Evolutionary conservation across 495 filamentous ascomycete genomes (phyloP).

Genomic region (Staphylotrichum tortipilum): DNA sequence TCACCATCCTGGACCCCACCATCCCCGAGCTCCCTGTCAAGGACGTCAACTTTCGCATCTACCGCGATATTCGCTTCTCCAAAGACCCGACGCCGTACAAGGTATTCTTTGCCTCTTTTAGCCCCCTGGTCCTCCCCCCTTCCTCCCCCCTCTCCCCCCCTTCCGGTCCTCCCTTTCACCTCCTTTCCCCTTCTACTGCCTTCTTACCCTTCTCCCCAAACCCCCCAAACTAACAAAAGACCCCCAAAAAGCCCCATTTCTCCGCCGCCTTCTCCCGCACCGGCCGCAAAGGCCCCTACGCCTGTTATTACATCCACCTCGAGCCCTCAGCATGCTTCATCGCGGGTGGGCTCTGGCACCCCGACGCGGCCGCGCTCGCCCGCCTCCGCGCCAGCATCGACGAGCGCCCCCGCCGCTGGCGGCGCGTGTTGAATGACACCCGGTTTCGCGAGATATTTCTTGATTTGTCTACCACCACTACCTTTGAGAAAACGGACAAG

Average conservation of each 20-base stretch:
- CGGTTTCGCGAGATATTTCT: slow-evolving; percentile 57
- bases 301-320: slow-evolving; percentile 60
- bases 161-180: too few species aligned
- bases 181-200: too few species aligned
- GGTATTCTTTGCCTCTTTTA: slow-evolving; percentile 47
- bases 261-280: slow-evolving; percentile 81
- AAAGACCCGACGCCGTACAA: slow-evolving; percentile 82
- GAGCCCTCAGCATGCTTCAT: slow-evolving; percentile 38
- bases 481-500: background rate
- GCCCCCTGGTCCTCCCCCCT: slow-evolving; percentile 20
- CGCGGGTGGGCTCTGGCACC: slow-evolving; percentile 74
- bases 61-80: slow-evolving; percentile 71
- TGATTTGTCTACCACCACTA: too few species aligned
- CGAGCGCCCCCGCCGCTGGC: slow-evolving; percentile 55
- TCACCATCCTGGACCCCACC: slow-evolving; percentile 63
- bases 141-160: background rate
- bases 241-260: slow-evolving; percentile 53
- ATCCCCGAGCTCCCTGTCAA: slow-evolving; percentile 76
- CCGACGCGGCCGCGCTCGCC: slow-evolving; percentile 53
- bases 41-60: slow-evolving; percentile 80
- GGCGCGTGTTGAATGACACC: slow-evolving; percentile 50
- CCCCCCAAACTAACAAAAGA: too few species aligned
- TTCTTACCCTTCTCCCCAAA: too few species aligned
- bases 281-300: slow-evolving; percentile 77
- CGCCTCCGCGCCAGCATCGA: slow-evolving; percentile 65